Base-by-base conservation (phyloP, 225 moss, liverwort and hornwort genomes). In the Antitrichia curtipendula region DNA sequence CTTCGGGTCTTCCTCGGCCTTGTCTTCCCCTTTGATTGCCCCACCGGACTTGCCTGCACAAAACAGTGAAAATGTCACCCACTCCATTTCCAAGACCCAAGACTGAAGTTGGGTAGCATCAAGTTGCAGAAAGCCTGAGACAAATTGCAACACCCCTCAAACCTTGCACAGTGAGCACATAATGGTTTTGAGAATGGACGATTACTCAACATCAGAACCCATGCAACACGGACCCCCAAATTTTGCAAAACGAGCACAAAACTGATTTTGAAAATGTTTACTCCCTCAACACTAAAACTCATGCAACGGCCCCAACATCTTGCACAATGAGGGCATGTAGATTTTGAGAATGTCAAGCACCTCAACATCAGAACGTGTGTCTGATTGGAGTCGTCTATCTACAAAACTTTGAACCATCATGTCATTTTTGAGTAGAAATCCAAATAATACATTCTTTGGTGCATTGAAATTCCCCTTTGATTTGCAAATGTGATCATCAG, bases 41-140 rank as follows among this genome's bases (percentile, higher is more conserved):
- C 36, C 82, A 54, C 41, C 63, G 24, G 88, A 65, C 60, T 87
- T 62, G 25, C 83, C 93, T 93, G 93, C 79, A 84, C 77, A 38
- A 86, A 86, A 56, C 29, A 52, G 19, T 57, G 28, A 19, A 57
- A 31, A 75, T 34, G 16, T 25, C 49, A 36, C 45, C 47, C 74
- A 31, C 49, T 74, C 4, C 3, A 73, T 47, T 31, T 31, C 19
- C 11, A 19, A 31, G 47, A 1, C 73, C 18, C 11, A 12, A 31
- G 49, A 31, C 31, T 32, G 1, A 31, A 49, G 12, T 19, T 47
- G 31, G 49, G 49, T 49, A 47, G 31, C 74, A 74, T 74, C 31
- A 31, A 74, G 19, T 47, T 19, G 74, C 47, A 49, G 74, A 19
- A 31, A 74, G 1, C 12, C 49, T 19, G 74, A 49, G 31, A n/a